Base-by-base conservation (phyloP, 2,329 filamentous ascomycete species). In the Aspergillus candidus region DNA sequence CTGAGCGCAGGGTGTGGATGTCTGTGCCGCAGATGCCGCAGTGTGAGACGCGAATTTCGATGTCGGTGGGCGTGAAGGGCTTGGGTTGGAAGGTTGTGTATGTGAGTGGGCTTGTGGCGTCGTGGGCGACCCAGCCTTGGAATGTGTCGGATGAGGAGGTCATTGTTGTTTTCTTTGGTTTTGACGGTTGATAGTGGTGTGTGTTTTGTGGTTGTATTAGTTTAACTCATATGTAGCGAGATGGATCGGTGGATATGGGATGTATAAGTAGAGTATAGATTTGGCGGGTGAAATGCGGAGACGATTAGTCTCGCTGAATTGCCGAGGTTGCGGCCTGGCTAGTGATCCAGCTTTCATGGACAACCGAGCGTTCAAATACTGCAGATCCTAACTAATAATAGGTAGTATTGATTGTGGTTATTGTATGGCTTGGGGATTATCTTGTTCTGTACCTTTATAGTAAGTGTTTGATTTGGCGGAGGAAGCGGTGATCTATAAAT, bases 21-120 rank as follows among this genome's bases (percentile, higher is more conserved):
- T 84, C 80, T 7, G 77, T 76, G 47, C 79, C 81, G 60, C 82
- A 85, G 55, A 85, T 76, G 39, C 82, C 81, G 56, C 80, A 84
- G 67, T 84, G 80, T 3, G 78, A 76, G 50, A 86, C 67, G 56
- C 77, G 71, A 53, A 86, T 81, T 56, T 85, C 82, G 42, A 86
- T 68, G 49, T 85, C 82, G n/a, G 71, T 76, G 55, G 82, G 78
- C 14, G 78, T 73, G 46, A 67, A 71, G 10, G 65, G 60, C 43
- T 71, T 71, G 3, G 69, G 67, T 8, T 55, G 53, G 55, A 66
- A 72, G 14, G 55, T 56, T 32, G 59, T 63, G 53, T 57, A 65
- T 18, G 52, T 58, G 14, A 69, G 52, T 5, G 43, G 60, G 29
- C 50, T 58, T 33, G 54, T 65, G 36, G 65, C 57, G 32, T 63